Evolutionary conservation across 352 stramenopile genomes (phyloP), one percentile per base, ranked within the genome.

Genomic region (Pythium utonaiense): DNA sequence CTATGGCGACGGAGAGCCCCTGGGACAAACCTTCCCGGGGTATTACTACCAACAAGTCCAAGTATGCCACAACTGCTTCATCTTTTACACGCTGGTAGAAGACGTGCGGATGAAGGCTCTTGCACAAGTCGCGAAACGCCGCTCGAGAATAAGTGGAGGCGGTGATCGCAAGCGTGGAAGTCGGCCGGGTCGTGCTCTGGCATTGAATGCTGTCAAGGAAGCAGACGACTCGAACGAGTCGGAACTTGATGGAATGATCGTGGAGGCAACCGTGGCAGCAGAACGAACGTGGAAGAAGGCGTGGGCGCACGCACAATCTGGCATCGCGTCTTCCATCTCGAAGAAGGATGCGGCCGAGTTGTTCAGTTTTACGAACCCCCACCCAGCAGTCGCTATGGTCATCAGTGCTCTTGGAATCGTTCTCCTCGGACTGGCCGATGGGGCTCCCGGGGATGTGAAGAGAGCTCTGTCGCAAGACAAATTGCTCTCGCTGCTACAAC

Each of bases 21-120:
- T 94, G 1, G 85, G 83, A 6, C 57, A 81, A 50, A 86, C 75
- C 0, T 94, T 93, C 56, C 85, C 85, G 7, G 83, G 85, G 0
- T 91, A 93, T 45, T 94, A 91, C 54, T 94, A 94, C 55, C 81
- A 91, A 60, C 70, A 93, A 17, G 77, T 90, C 12, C 79, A 86
- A 22, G 81, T 95, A 3, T 95, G 85, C 38, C 56, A 40, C 17
- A 86, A 91, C 53, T 95, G 85, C 68, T 95, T 89, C 55, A 72
- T 74, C 34, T 76, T 95, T 42, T 95, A 95, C 62, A 87, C 69
- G 28, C 72, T 95, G 13, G 66, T 95, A 12, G 85, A 93, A 54
- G 67, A 77, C 24, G 81, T 89, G 9, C 80, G 85, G 14, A 88
- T 89, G 77, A 74, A 88, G 57, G 71, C 85, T 21, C 60, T 83